Evolutionary conservation across 208 protist genomes (phyloP), one percentile per base, ranked within the genome.

Genomic region (Trypanosoma avium): DNA sequence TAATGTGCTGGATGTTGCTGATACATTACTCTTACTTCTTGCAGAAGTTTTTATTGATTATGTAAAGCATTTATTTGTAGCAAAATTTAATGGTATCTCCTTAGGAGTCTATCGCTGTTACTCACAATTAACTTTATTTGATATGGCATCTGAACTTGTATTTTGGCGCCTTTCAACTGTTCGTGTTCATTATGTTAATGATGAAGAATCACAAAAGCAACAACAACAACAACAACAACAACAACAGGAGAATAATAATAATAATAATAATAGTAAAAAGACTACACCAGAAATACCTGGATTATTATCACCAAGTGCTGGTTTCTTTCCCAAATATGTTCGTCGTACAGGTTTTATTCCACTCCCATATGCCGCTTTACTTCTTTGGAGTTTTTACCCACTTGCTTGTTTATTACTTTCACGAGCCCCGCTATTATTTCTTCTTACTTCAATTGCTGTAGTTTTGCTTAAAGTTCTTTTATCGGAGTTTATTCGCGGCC

Each of bases 41-140:
- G 72, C 70, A 15, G 93, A 98, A 57, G 29, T 92, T 1, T 30
- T 90, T 8, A 77, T 97, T 17, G 94, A 98, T 75, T 95, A 84
- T 38, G 84, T 93, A 13, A 98, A 97, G 70, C 93, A 95, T 50
- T 59, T 83, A 8, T 98, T 97, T 54, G 78, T 97, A 22, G 85
- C 81, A 0, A 91, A 92, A 63, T 97, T 97, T 60, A 98, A 98
- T 60, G 59, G 77, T 29, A 81, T 97, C 12, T 56, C 68, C 15
- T 78, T 78, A 3, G 59, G 69, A 12, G 64, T 97, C 4, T 97
- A 93, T 80, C 47, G 69, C 8, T 49, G 42, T 47, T 83, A 82
- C 59, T 46, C 63, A 29, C 70, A 84, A 65, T 59, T 84, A n/a
- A 67, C 68, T 12, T 38, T 84, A 53, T 32, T 79, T 43, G 75